phyloP scores from a whole-genome alignment of 495 filamentous ascomycete genomes.

The Aspergillus nanangensis region DNA sequence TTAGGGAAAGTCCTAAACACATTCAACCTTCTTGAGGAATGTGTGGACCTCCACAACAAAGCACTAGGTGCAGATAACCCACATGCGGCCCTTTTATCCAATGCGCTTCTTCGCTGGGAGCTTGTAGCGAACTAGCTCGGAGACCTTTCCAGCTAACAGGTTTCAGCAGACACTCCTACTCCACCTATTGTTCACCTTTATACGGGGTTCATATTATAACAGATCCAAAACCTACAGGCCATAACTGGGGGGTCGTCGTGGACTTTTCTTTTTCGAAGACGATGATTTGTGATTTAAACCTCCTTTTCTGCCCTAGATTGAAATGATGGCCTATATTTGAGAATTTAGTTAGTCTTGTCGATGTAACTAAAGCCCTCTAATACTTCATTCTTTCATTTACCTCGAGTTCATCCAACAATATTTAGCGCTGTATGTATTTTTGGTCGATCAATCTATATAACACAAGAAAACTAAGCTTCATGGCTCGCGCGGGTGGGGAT shows the following conservation, averaged over 20 bases:
- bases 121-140: background rate
- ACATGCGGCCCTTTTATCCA: constrained; percentile 9
- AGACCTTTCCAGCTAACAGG: background rate
- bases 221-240: background rate
- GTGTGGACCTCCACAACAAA: constrained; percentile 14
- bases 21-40: constrained; percentile 8
- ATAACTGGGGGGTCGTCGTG: background rate
- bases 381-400: no score
- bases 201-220: background rate
- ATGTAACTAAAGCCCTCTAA: no score
- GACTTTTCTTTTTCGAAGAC: no score
- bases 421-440: no score
- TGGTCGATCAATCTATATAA: no score
- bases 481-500: no score
- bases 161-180: background rate
- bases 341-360: no score
- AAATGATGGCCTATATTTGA: no score
- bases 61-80: constrained; percentile 29
- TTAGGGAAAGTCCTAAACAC: constrained; percentile 17
- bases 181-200: background rate
- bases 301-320: no score
- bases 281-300: no score
- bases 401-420: no score
- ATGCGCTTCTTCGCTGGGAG: background rate
- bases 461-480: no score